Conservation (phyloP, 352 stramenopile genomes). For the Saprolegnia parasitica region DNA sequence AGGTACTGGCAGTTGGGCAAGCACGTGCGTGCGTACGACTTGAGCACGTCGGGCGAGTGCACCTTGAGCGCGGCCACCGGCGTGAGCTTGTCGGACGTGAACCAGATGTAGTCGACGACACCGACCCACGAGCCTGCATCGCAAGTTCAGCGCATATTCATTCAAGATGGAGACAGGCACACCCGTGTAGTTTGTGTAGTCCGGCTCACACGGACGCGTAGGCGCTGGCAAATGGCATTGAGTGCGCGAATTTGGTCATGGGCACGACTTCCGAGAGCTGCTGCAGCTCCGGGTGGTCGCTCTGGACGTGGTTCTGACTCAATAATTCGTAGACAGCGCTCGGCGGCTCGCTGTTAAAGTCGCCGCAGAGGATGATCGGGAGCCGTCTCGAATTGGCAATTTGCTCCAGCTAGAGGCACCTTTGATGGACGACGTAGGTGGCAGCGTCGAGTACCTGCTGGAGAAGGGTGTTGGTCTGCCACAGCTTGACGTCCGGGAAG, state of each 20-base stretch:
- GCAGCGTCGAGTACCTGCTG: conserved; percentile 56
- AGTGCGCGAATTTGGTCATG: conserved; percentile 86
- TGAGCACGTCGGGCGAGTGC: conserved; percentile 86
- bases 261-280: conserved; percentile 81
- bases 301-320: conserved; percentile 75
- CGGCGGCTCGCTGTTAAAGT: conserved; percentile 98
- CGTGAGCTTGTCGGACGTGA: conserved; percentile 89
- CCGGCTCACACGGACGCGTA: conserved; percentile 96
- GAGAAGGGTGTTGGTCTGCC: conserved; percentile 90
- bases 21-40: conserved; percentile 82
- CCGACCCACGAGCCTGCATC: conserved; percentile 90
- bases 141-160: background rate
- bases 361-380: conserved; percentile 95
- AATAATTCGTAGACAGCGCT: conserved; percentile 97
- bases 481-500: conserved; percentile 98
- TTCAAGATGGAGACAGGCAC: background rate
- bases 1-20: conserved; percentile 95
- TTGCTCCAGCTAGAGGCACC: conserved; percentile 54
- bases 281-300: conserved; percentile 90
- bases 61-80: conserved; percentile 92
- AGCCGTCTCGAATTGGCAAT: conserved; percentile 68
- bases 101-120: conserved; percentile 98
- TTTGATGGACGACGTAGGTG: background rate
- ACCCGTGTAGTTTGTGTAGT: conserved; percentile 98
- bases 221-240: conserved; percentile 89